phyloP scores from a whole-genome alignment of 2,329 filamentous ascomycete genomes.

The Coniosporium uncinatum region DNA sequence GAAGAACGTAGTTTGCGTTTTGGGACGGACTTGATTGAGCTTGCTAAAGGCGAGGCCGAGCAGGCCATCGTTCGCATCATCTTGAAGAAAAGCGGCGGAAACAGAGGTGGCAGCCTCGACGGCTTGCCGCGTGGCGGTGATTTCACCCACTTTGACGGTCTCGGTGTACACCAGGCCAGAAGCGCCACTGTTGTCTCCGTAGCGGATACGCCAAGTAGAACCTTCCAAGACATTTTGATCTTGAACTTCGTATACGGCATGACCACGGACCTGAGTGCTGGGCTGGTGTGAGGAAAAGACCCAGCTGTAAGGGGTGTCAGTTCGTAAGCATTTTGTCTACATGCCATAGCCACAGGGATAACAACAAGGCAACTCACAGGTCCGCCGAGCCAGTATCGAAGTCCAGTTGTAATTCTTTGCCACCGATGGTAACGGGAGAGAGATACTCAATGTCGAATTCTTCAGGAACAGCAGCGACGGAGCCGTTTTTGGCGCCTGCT shows the following conservation, averaged over 20 bases:
- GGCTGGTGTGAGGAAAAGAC: slow-evolving; percentile 58
- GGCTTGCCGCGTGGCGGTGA: slow-evolving; percentile 54
- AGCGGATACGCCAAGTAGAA: slow-evolving; percentile 54
- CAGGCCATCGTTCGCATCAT: slow-evolving; percentile 51
- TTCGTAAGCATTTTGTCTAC: background rate
- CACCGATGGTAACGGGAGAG: slow-evolving; percentile 4
- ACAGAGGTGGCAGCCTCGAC: slow-evolving; percentile 59
- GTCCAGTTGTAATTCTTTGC: slow-evolving; percentile 2
- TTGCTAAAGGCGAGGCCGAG: slow-evolving; percentile 54
- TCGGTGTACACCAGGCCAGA: slow-evolving; percentile 61
- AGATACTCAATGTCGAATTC: slow-evolving; percentile 6
- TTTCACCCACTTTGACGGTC: slow-evolving; percentile 53
- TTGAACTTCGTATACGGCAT: slow-evolving; percentile 50
- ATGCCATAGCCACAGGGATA: background rate
- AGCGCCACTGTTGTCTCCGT: slow-evolving; percentile 61
- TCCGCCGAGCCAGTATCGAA: slow-evolving; percentile 7
- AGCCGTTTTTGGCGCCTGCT: background rate
- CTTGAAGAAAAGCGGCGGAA: slow-evolving; percentile 44
- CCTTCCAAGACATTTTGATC: slow-evolving; percentile 34
- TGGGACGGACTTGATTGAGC: slow-evolving; percentile 51
- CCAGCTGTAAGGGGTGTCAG: slow-evolving; percentile 45
- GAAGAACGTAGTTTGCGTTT: slow-evolving; percentile 50
- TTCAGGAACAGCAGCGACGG: slow-evolving; percentile 1
- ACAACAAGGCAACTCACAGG: slow-evolving; percentile 5
- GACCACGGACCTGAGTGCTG: slow-evolving; percentile 42